These are phyloP conservation scores for Claviceps sp. DNA, from an alignment of 2,329 filamentous ascomycete genomes.

Conservation along the genomic window DNA sequence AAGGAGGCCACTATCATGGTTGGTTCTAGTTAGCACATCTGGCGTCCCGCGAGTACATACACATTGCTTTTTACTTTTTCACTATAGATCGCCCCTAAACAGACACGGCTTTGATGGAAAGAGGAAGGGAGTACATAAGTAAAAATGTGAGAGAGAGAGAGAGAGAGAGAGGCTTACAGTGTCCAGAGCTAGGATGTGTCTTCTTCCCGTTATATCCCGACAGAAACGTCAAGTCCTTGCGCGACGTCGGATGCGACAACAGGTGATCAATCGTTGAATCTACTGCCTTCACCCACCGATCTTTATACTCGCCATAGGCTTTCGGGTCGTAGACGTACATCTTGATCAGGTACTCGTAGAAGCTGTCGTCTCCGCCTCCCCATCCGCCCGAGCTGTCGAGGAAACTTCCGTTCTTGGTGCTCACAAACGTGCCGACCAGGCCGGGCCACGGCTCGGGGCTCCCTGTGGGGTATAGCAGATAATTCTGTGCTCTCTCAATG, in stretches of 20 bases:
- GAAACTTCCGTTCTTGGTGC: conserved; percentile 53
- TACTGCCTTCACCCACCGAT: conserved; percentile 62
- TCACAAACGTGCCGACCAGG: conserved; percentile 55
- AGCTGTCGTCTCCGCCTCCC: conserved; percentile 65
- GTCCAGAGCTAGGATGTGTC: conserved; percentile 32
- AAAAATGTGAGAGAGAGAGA: too few species aligned
- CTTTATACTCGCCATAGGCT: conserved; percentile 51
- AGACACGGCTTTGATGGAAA: background rate
- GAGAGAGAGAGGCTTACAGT: conserved; percentile 25
- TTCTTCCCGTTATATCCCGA: conserved; percentile 38
- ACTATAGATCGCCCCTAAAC: background rate
- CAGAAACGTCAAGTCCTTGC: conserved; percentile 61
- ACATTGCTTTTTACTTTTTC: conserved; percentile 11
- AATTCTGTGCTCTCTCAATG: conserved; percentile 52
- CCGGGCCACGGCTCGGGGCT: conserved; percentile 62
- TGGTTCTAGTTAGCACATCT: background rate
- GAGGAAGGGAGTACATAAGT: too few species aligned
- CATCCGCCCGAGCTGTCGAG: conserved; percentile 57
- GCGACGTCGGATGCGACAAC: conserved; percentile 49
- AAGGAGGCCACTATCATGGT: conserved; percentile 55
- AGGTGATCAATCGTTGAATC: conserved; percentile 64
- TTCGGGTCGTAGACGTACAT: conserved; percentile 69
- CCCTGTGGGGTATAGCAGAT: conserved; percentile 50
- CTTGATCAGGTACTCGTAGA: conserved; percentile 85
- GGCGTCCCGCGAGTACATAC: background rate